phyloP scores from a whole-genome alignment of 2,329 filamentous ascomycete species.

The Hymenoscyphus infarciens region DNA sequence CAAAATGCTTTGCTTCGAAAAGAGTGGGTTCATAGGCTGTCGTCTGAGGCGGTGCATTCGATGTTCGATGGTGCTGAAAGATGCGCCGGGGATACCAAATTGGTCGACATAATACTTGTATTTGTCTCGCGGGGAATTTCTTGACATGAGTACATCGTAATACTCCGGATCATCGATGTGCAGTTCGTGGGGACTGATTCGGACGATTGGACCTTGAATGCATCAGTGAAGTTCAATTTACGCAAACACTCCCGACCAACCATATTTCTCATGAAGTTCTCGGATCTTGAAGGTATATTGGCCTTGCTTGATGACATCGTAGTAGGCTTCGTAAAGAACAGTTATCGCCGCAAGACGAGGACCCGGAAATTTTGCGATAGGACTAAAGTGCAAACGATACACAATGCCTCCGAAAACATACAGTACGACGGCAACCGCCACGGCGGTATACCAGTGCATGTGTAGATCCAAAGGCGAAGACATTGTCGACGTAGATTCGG shows the following conservation, averaged over 20 bases:
- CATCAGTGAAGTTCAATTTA: not conserved
- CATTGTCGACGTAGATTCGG: slow-evolving; percentile 6
- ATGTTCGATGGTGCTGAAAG: slow-evolving; percentile 25
- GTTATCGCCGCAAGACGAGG: slow-evolving; percentile 34
- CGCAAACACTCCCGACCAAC: slow-evolving; percentile 2
- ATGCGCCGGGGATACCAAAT: slow-evolving; percentile 8
- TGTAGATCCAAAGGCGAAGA: slow-evolving; percentile 7
- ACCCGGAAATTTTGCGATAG: slow-evolving; percentile 29
- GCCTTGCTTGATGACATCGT: slow-evolving; percentile 24
- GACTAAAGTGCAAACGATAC: slow-evolving; percentile 12
- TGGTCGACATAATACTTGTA: slow-evolving; percentile 10
- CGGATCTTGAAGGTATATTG: slow-evolving; percentile 19
- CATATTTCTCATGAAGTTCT: slow-evolving; percentile 22
- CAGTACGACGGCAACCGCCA: slow-evolving; percentile 1
- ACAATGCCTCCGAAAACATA: slow-evolving; percentile 4
- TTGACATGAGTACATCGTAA: slow-evolving; percentile 7
- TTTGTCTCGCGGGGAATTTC: slow-evolving; percentile 12
- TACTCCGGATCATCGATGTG: slow-evolving; percentile 14
- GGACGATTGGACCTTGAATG: slow-evolving; percentile 12
- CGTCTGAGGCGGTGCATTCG: slow-evolving; percentile 24
- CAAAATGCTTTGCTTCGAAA: slow-evolving; percentile 24
- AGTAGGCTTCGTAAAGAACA: slow-evolving; percentile 27
- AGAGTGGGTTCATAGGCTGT: slow-evolving; percentile 26
- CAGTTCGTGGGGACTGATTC: slow-evolving; percentile 15
- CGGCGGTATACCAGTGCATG: slow-evolving; percentile 4